Conservation (phyloP, 2,329 filamentous ascomycete species). For the Aspergillus sp. region DNA sequence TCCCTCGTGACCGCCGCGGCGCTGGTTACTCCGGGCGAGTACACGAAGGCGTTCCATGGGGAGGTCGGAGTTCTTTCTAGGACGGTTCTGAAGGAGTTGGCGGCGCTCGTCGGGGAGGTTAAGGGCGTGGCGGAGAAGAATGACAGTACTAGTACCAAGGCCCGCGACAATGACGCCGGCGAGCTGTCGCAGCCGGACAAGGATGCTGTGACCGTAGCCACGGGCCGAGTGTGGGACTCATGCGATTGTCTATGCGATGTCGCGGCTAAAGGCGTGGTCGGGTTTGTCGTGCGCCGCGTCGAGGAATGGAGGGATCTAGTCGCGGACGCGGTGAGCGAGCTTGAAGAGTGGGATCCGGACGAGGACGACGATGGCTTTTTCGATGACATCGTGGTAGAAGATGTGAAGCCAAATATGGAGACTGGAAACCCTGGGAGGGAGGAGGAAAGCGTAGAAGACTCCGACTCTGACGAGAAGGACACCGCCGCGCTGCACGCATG, state of each 20-base stretch:
- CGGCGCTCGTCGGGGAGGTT: constrained; percentile 51
- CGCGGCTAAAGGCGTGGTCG: constrained; percentile 57
- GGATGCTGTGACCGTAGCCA: constrained; percentile 53
- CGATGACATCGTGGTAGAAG: constrained; percentile 26
- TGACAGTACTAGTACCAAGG: constrained; percentile 30
- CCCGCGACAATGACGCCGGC: constrained; percentile 14
- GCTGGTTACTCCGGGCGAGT: constrained; percentile 51
- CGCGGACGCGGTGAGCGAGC: constrained; percentile 72
- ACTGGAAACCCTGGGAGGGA: constrained; percentile 12
- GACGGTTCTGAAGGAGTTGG: constrained; percentile 54
- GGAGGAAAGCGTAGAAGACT: constrained; percentile 7
- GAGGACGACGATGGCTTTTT: constrained; percentile 50
- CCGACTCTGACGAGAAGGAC: constrained; percentile 17
- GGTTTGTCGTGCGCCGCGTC: constrained; percentile 60
- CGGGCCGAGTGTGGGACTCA: constrained; percentile 72
- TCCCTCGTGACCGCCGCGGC: constrained; percentile 63
- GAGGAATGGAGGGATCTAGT: constrained; percentile 66
- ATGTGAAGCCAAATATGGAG: too few species aligned
- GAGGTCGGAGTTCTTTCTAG: constrained; percentile 55
- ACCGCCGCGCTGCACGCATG: constrained; percentile 28
- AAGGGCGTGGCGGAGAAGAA: constrained; percentile 37
- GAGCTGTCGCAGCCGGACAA: constrained; percentile 27
- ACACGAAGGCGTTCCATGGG: constrained; percentile 53
- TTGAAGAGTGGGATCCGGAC: constrained; percentile 80
- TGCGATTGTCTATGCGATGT: constrained; percentile 65